Evolutionary conservation across 805 yeast genomes (phyloP).

Genomic region (Ogataea methanolica): DNA sequence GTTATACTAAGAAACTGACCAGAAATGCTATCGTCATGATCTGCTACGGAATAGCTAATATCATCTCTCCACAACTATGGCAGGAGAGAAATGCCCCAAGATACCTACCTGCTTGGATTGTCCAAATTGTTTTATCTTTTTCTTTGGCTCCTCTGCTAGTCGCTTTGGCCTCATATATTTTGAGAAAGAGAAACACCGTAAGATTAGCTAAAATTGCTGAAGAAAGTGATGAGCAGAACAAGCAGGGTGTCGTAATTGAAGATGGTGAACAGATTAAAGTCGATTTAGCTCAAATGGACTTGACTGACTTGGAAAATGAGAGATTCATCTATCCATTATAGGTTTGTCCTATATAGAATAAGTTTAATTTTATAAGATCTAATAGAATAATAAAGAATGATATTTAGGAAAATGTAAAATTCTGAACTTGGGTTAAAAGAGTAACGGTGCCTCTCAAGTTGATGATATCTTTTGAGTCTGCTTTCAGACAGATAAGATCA

Average conservation of each 20-base stretch:
- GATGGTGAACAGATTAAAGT: constrained; percentile 26
- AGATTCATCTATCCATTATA: constrained; percentile 47
- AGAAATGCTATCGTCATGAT: constrained; percentile 46
- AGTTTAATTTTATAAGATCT: too few species aligned
- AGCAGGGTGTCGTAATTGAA: constrained; percentile 25
- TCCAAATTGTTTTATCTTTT: constrained; percentile 51
- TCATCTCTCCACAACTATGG: constrained; percentile 57
- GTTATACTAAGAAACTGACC: constrained; percentile 46
- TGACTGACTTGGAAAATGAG: constrained; percentile 51
- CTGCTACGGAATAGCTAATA: constrained; percentile 44
- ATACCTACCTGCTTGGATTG: constrained; percentile 47
- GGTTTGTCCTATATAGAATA: not conserved
- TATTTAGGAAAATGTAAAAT: too few species aligned
- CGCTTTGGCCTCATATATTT: constrained; percentile 39
- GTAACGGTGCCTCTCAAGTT: too few species aligned
- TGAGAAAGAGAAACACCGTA: constrained; percentile 39
- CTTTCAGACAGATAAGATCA: too few species aligned
- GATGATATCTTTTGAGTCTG: too few species aligned
- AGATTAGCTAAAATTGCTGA: constrained; percentile 27
- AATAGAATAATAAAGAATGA: too few species aligned
- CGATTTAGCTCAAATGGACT: constrained; percentile 42
- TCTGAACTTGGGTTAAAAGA: too few species aligned
- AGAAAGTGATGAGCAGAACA: constrained; percentile 12
- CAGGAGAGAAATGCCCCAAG: constrained; percentile 44
- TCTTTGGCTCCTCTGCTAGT: constrained; percentile 40